A percentile compares a stretch with the other conserved stretches of the same genome.
phyloP scores from a whole-genome alignment of 352 stramenopile genomes.

The Pythium rhizo-oryzae region DNA sequence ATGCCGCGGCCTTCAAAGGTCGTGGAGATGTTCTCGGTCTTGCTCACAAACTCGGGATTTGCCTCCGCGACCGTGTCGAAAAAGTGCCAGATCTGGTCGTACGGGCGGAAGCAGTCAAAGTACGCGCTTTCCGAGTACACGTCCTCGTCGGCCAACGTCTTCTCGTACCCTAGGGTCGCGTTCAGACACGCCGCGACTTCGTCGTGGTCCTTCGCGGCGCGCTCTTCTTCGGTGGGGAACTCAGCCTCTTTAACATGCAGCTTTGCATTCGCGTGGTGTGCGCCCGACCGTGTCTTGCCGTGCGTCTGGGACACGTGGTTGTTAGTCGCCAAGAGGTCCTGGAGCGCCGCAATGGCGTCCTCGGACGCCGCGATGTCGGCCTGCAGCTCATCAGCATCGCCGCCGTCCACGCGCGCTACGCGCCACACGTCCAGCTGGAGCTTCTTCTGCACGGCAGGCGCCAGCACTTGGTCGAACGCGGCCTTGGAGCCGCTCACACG shows the following conservation, averaged over 20 bases:
- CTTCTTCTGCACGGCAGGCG: slow-evolving; percentile 15
- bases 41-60: slow-evolving; percentile 54
- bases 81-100: slow-evolving; percentile 65
- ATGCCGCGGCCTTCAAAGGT: slow-evolving; percentile 62
- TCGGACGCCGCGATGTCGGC: slow-evolving; percentile 27
- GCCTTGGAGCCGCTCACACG: slow-evolving; percentile 26
- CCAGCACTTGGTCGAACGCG: slow-evolving; percentile 23
- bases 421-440: slow-evolving; percentile 28
- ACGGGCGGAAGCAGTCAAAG: slow-evolving; percentile 75
- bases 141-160: slow-evolving; percentile 22
- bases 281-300: not conserved
- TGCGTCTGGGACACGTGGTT: not conserved
- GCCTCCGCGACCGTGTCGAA: slow-evolving; percentile 49
- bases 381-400: not conserved
- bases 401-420: not conserved
- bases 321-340: not conserved
- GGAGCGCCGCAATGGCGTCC: slow-evolving; percentile 19
- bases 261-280: not conserved
- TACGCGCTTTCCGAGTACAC: slow-evolving; percentile 54
- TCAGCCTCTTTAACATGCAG: slow-evolving; percentile 29
- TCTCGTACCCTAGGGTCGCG: slow-evolving; percentile 52
- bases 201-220: slow-evolving; percentile 43
- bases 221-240: slow-evolving; percentile 27
- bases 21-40: slow-evolving; percentile 48
- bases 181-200: slow-evolving; percentile 50